These are phyloP conservation scores for Corinectria fuckeliana DNA, from an alignment of 2,329 filamentous ascomycete species.

Conservation along the genomic window DNA sequence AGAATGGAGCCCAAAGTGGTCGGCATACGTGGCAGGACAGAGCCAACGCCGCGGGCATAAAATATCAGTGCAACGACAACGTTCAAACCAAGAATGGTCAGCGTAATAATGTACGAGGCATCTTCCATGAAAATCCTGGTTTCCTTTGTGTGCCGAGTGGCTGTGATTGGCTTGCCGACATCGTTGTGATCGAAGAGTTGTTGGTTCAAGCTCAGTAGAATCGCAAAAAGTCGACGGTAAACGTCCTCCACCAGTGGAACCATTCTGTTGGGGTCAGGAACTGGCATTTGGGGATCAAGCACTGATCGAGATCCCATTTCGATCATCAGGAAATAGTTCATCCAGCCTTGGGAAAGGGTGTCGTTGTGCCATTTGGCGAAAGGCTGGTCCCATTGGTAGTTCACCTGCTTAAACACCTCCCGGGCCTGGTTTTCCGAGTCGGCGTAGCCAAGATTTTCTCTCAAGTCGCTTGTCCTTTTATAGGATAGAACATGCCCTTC, in stretches of 20 bases:
- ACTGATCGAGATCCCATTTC: constrained; percentile 37
- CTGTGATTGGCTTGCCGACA: background rate
- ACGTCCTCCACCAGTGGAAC: constrained; percentile 33
- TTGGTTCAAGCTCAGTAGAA: constrained; percentile 49
- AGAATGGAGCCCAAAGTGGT: constrained; percentile 56
- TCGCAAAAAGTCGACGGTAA: constrained; percentile 36
- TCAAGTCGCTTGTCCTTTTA: constrained; percentile 15
- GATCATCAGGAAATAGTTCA: constrained; percentile 53
- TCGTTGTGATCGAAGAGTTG: constrained; percentile 43
- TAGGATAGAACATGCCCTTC: constrained; percentile 36
- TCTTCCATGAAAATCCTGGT: constrained; percentile 56
- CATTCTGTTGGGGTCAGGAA: constrained; percentile 5
- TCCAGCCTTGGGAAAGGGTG: constrained; percentile 49
- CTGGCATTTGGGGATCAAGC: constrained; percentile 35
- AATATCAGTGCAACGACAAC: constrained; percentile 49
- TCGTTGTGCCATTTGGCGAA: constrained; percentile 55
- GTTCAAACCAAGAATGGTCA: constrained; percentile 52
- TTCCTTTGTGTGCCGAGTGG: constrained; percentile 33
- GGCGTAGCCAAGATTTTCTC: constrained; percentile 22
- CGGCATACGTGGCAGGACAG: constrained; percentile 58
- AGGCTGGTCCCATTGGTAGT: background rate
- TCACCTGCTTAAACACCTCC: constrained; percentile 13
- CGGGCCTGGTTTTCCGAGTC: constrained; percentile 22
- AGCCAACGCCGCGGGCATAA: constrained; percentile 49
- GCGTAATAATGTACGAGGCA: constrained; percentile 52